Evolutionary conservation across 192 early-diverging fungal species (phyloP), one percentile per base, ranked within the genome.

Genomic region (Entomortierella beljakovae): DNA sequence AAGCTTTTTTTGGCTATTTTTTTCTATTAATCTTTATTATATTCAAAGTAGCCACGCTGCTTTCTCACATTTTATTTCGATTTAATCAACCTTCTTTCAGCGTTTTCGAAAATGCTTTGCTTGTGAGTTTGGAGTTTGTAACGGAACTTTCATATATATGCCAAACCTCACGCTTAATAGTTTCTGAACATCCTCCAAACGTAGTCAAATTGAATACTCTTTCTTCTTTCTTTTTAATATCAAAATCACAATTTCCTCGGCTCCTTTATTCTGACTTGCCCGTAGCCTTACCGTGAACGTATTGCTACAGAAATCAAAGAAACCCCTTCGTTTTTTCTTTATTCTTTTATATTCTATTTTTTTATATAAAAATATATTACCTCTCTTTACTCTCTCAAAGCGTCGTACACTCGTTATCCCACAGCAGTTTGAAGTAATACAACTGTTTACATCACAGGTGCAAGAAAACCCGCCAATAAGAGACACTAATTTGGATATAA

Each of bases 171-270:
- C 51, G 32, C 72, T 66, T 34, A 42, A 26, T 68, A 77, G 73
- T 69, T 77, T 77, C 73, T 77, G 65, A 76, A 77, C 73, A 77
- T 68, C 51, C 73, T 77, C 73, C 73, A 77, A 77, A 77, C 73
- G 73, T 77, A 77, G 73, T 77, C 73, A 77, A 77, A 16, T 25
- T 57, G 23, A 29, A 29, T 25, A 23, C 32, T 42, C 32, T 34
- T 40, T 38, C 57, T 46, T n/a, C 40, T 23, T 11, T 7, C 22
- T 38, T 6, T 40, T 8, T 29, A 28, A n/a, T 22, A 18, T 18
- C 18, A 8, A 8, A 52, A 22, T 15, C 11, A 52, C 25, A 23
- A 23, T 23, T 52, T 16, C 50, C 50, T 32, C 38, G 22, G 38
- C 35, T 43, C 35, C 20, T 59, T 59, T 43, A 26, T 43, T 57